phyloP scores from a whole-genome alignment of 2,329 filamentous ascomycete species.

The Ambrosiella beaveri region DNA sequence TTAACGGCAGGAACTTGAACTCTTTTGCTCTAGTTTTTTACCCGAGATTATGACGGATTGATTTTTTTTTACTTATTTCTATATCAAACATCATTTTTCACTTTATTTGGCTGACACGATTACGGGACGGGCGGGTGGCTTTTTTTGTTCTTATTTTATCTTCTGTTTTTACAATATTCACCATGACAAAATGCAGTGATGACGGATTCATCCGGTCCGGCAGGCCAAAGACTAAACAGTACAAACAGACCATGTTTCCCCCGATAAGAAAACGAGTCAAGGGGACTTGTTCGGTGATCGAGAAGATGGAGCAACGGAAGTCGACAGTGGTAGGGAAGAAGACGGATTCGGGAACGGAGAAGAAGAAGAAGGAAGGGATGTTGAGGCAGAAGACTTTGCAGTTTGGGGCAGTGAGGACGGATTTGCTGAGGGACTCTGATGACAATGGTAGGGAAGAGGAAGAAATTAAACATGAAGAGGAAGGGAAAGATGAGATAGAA shows the following conservation, averaged over 20 bases:
- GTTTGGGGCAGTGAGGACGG: conserved; percentile 10
- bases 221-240: neutral
- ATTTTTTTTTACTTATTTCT: too few species aligned
- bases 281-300: conserved; percentile 19
- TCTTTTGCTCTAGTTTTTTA: too few species aligned
- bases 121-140: too few species aligned
- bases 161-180: neutral
- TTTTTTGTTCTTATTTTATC: neutral
- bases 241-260: conserved; percentile 25
- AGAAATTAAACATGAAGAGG: neutral
- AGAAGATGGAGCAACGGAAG: too few species aligned
- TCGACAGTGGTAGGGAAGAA: too few species aligned
- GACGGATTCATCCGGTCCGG: neutral
- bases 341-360: neutral
- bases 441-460: neutral
- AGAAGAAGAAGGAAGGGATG: neutral
- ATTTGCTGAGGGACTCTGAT: neutral
- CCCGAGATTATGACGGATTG: too few species aligned
- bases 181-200: neutral
- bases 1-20: too few species aligned
- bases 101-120: too few species aligned
- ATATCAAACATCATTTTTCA: too few species aligned
- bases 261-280: conserved; percentile 20
- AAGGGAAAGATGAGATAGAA: neutral
- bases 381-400: conserved; percentile 27